A percentile compares a stretch with the other conserved stretches of the same genome.
These are phyloP conservation scores for Triticum timopheevii DNA, from an alignment of 176 grass and related monocot genomes.

Conservation along the genomic window DNA sequence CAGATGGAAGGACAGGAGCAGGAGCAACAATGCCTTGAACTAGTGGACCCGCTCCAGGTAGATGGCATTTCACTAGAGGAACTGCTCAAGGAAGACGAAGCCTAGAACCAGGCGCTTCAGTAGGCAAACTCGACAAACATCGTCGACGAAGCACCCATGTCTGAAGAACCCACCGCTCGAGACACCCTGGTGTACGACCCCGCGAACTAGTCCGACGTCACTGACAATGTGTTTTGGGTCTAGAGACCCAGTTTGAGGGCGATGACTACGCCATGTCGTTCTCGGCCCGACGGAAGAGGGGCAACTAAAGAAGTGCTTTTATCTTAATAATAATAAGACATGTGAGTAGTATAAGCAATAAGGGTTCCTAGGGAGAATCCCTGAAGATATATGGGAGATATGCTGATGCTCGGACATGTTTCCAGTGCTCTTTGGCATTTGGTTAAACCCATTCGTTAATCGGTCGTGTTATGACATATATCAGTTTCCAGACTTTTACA, in stretches of 20 bases:
- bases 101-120: too few species aligned
- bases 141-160: background rate
- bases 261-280: slow-evolving; percentile 13
- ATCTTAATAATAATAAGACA: background rate
- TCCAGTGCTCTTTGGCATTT: too few species aligned
- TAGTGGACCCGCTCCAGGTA: background rate
- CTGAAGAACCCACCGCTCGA: too few species aligned
- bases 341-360: background rate
- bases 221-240: background rate
- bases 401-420: background rate
- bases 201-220: background rate
- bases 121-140: too few species aligned
- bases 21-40: background rate
- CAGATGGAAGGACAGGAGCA: background rate
- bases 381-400: background rate
- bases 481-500: too few species aligned
- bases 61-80: background rate
- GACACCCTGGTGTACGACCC: too few species aligned
- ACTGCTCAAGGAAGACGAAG: too few species aligned
- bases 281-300: background rate
- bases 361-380: background rate
- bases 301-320: background rate
- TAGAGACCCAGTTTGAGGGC: background rate
- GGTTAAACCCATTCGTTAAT: too few species aligned
- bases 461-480: too few species aligned